These are phyloP conservation scores for Pseudoturritis turrita DNA, from an alignment of 345 rosid genomes.

Conservation along the genomic window DNA sequence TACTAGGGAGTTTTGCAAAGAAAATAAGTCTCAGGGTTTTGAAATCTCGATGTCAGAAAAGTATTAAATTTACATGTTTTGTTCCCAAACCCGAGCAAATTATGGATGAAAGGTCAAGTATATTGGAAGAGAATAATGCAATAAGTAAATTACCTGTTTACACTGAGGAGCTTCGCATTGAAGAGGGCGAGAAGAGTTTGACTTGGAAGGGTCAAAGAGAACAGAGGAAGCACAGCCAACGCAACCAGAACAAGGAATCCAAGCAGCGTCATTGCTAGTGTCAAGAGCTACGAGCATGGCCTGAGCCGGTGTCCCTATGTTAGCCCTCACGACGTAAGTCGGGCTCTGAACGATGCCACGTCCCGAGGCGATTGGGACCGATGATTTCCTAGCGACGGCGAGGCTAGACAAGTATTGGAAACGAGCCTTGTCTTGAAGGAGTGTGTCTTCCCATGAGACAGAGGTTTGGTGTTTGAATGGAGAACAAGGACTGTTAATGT, in stretches of 20 bases:
- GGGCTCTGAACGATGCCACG: conserved; percentile 76
- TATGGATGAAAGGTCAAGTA: background rate
- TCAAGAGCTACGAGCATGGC: conserved; percentile 83
- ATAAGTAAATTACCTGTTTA: conserved; percentile 52
- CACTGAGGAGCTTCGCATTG: conserved; percentile 70
- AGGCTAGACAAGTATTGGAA: conserved; percentile 64
- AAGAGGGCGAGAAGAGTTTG: conserved; percentile 53
- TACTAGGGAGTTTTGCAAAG: background rate
- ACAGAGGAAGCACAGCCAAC: conserved; percentile 67
- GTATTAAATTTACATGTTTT: background rate
- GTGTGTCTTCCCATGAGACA: conserved; percentile 76
- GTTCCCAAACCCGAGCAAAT: background rate
- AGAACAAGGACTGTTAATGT: conserved; percentile 70
- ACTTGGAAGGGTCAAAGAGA: conserved; percentile 42
- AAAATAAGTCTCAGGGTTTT: background rate
- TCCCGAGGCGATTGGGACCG: conserved; percentile 91
- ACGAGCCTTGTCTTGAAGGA: conserved; percentile 71
- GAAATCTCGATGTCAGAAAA: background rate
- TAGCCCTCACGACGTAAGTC: conserved; percentile 66
- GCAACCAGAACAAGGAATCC: conserved; percentile 80
- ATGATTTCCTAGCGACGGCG: conserved; percentile 49
- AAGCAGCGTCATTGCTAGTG: conserved; percentile 84
- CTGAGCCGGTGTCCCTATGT: conserved; percentile 84
- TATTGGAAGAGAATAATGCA: too few relatives aligned
- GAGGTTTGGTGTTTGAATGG: conserved; percentile 54